Evolutionary conservation across 2,329 filamentous ascomycete species (phyloP), one percentile per base, ranked within the genome.

Genomic region (Chaetomiaceae sp.): DNA sequence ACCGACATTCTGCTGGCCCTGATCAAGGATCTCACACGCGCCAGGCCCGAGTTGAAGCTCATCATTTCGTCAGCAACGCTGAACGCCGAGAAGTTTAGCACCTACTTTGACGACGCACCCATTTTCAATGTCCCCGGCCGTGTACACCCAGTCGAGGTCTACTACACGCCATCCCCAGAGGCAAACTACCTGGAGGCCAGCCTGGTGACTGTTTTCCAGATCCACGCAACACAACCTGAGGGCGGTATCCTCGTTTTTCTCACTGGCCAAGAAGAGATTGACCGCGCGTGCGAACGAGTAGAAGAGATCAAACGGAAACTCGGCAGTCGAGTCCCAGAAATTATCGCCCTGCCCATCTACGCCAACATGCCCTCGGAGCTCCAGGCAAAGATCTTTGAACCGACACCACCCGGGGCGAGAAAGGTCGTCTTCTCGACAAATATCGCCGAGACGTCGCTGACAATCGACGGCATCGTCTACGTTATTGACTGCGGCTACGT

Each of bases 351-450:
- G 65, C 94, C 94, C 3, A 95, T 99, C 52, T 99, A 99, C 66
- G 89, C 91, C 64, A 96, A 95, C 64, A 73, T 99, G 36, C 91
- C 91, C 0, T 91, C 90, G 0, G 91, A 97, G 54, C 73, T 95
- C 1, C 94, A 99, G 67, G 83, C 87, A 44, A 92, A 92, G 67
- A 96, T 97, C 60, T 99, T 99, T 64, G 90, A 96, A 64, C 91
- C 91, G 0, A 95, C 92, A 0, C 92, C 94, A 0, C 82, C 87
- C 0, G 86, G 86, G 17, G 86, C 88, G 0, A 82, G 94, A 25
- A 99, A 97, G 67, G 90, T 97, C 0, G 90, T 99, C 0, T 73
- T 97, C 34, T 91, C 92, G 0, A 97, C 94, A 2, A 99, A 99
- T 66, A 97, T 99, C 69, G 94, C 94, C 2, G 94, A 99, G 69